Base-by-base conservation (phyloP, 2,329 filamentous ascomycete genomes). In the Cadophora luteo-olivacea region DNA sequence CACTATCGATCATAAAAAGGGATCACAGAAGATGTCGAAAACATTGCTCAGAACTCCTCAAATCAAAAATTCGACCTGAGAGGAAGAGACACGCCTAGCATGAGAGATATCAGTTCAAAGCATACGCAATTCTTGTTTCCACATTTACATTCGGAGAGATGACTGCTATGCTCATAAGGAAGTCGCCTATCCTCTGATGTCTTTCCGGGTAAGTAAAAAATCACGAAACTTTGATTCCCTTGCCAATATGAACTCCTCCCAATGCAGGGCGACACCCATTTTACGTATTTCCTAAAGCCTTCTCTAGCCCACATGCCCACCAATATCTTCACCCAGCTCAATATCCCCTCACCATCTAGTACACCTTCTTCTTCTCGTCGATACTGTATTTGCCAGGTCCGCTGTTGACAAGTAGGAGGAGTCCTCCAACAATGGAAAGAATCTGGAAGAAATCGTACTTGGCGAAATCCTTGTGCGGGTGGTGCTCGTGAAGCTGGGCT, bases 361-460 rank as follows among this genome's bases (percentile, higher is more conserved):
- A 99, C 75, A 99, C 96, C 88, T 99, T 99, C 90, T 99, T 99
- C 92, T 99, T 99, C 89, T 99, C 96, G 82, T 99, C 96, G 81
- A 98, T 95, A 81, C 92, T 97, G 86, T 98, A 92, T 82, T 97
- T 94, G 72, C 96, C 96, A 11, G 96, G 96, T 70, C 96, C 96
- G 88, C 96, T 97, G 89, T 99, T 99, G 83, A 98, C 94, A 74
- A 99, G 89, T 74, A 99, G 90, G 68, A 99, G 87, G 68, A 99
- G 92, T 81, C 96, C 96, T 73, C 96, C 96, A 74, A 98, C 95
- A 80, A 99, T 99, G 64, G 96, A 99, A 66, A 99, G 87, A 77
- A 98, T 97, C 86, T 99, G 96, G 90, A 99, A 99, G 87, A 99
- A 99, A 81, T 99, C 96, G 88, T 99, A 99, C 85, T 99, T 99